These are phyloP conservation scores for Neocallimastix lanati DNA, from an alignment of 192 early-diverging fungal species.

Conservation along the genomic window DNA sequence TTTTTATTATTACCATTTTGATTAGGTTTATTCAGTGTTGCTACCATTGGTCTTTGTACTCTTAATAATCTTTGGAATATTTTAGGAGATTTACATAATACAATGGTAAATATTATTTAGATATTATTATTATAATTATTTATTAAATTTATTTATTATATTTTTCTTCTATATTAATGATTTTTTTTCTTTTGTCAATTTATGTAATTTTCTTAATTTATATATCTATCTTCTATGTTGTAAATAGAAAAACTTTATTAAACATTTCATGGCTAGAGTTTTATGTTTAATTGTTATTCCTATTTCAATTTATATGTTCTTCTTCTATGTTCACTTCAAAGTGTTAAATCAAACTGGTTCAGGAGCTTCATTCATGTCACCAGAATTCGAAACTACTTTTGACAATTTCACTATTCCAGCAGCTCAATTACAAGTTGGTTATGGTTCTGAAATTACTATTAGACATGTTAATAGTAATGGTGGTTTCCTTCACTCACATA, in stretches of 20 bases:
- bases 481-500: conserved; percentile 60
- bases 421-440: conserved; percentile 22
- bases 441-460: conserved; percentile 37
- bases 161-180: too few species aligned
- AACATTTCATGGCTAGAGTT: conserved; percentile 24
- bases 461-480: conserved; percentile 52
- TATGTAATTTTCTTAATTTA: too few species aligned
- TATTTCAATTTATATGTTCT: conserved; percentile 16
- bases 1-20: too few species aligned
- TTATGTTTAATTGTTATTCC: conserved; percentile 26
- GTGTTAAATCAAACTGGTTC: conserved; percentile 15
- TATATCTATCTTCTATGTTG: too few species aligned
- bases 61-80: conserved; percentile 24
- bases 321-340: conserved; percentile 26
- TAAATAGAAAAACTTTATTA: conserved; percentile 7
- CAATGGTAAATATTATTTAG: conserved; percentile 2
- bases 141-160: too few species aligned
- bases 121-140: too few species aligned
- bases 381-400: conserved; percentile 31
- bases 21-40: conserved; percentile 31
- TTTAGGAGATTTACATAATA: conserved; percentile 12
- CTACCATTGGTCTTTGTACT: conserved; percentile 23
- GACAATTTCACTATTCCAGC: conserved; percentile 14
- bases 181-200: too few species aligned
- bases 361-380: conserved; percentile 26